Evolutionary conservation across 768 basidiomycete species (phyloP), one percentile per base, ranked within the genome.

Genomic region (Mycena polygramma): DNA sequence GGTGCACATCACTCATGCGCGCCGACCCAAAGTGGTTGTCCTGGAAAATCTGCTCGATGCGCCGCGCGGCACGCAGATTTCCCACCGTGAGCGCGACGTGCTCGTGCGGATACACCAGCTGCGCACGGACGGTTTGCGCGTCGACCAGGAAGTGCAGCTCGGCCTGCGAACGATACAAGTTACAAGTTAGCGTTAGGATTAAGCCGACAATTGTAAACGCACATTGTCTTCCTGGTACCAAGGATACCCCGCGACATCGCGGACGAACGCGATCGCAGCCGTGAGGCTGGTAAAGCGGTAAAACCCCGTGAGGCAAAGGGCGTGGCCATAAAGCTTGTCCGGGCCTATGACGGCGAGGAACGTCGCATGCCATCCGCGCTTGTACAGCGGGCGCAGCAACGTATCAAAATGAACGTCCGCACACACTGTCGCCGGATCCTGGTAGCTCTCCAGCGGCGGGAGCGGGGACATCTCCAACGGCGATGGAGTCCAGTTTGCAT

Each of bases 141-240:
- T 72, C 66, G 43, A 72, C 30, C 37, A 63, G 70, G 37, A 67
- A 68, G 39, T 68, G 66, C 10, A 72, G 51, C 54, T 72, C 66
- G 43, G 66, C 68, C 68, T 69, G 45, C 7, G 26, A 46, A 54
- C 17, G 8, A 35, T 22, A 36, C 22, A 5, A 43, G 22, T n/a
- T n/a, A 6, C 30, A 24, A 36, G n/a, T 22, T 1, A 45, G 2
- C 17, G 9, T 46, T 0, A 36, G 13, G n/a, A 8, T 36, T n/a
- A 7, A 41, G 41, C 15, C 3, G 15, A 53, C 8, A 30, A 24
- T 17, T 51, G 8, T 46, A 26, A 1, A 64, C 68, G 4, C 30
- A 64, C 68, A 22, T 59, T 69, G 43, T 69, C 68, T 39, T 69
- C 57, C 49, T 52, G 57, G 55, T 69, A 63, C 68, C 68, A 63